Conservation (phyloP, 2,329 filamentous ascomycete species). For the Beauveria sp. region DNA sequence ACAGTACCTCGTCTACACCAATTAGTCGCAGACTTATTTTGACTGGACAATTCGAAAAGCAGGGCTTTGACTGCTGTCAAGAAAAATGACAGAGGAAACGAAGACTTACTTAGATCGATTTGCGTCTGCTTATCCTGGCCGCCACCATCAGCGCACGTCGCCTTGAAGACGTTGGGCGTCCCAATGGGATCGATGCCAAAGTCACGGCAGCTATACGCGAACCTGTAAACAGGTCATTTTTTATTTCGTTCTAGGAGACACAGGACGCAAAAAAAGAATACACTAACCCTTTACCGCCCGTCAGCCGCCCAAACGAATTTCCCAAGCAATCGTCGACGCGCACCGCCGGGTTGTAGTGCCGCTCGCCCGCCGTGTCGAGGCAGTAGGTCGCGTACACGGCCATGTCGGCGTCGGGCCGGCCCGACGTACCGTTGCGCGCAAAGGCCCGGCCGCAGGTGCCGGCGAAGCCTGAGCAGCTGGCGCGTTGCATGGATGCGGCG, state of each 20-base stretch:
- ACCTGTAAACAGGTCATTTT: background rate
- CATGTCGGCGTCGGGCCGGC: background rate
- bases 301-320: conserved; percentile 4
- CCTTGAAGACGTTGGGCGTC: background rate
- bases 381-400: conserved; percentile 5
- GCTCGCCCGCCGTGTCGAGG: background rate
- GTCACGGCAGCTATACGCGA: conserved; percentile 3
- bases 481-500: background rate
- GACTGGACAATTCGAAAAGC: too few relatives aligned
- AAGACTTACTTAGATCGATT: background rate
- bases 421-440: background rate
- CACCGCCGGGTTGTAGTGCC: conserved; percentile 4
- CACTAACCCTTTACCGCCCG: background rate
- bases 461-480: background rate
- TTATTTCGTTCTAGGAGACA: too few relatives aligned
- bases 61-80: too few relatives aligned
- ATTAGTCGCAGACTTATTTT: background rate
- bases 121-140: background rate
- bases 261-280: background rate
- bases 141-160: background rate
- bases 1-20: background rate
- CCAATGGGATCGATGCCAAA: conserved; percentile 1
- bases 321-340: background rate
- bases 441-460: background rate
- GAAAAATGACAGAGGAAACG: background rate